Evolutionary conservation across 176 grass and related monocot genomes (phyloP), one percentile per base, ranked within the genome.

Genomic region (Ensete glaucum): DNA sequence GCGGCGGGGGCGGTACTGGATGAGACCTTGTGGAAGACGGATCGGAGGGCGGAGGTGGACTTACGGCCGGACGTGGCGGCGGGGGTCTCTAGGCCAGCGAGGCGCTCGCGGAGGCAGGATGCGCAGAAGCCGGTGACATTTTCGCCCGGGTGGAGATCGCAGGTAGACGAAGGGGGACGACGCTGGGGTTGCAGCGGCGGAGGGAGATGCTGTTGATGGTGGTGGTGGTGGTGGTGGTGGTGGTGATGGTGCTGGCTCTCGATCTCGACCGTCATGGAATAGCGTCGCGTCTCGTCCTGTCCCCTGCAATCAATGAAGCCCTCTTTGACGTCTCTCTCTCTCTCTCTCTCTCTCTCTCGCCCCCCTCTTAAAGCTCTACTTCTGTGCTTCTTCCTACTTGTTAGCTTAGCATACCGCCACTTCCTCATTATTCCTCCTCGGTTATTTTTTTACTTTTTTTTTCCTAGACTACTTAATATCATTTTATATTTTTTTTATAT

Each of bases 81-180:
- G 67, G 89, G 84, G 53, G 86, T 73, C 75, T 96, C 93, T 62
- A 96, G 89, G 13, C 93, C 93, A 0, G 85, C 51, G 70, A 96
- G 93, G 69, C 93, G 93, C 77, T 92, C 93, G 69, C 93, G 93
- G 24, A 96, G 87, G 81, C 93, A 96, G 21, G 93, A 86, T 58
- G 83, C 68, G 82, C 93, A 96, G 87, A 96, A 96, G 8, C 93
- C 93, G 3, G 90, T 96, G 67, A 96, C 84, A 1, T 81, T 55
- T 80, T 96, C 90, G 52, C 75, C 90, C 56, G 93, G 93, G 77
- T 96, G 93, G 65, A 96, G 93, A 85, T 92, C 87, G 66, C 93
- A 96, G 52, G 72, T 34, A 4, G 89, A 89, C 50, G 89, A 79
- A 54, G 75, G 72, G 22, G 22, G 72, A 19, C 53, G 72, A 22